These are phyloP conservation scores for Oxyria digyna DNA, from an alignment of 148 eudicot species.

Conservation along the genomic window DNA sequence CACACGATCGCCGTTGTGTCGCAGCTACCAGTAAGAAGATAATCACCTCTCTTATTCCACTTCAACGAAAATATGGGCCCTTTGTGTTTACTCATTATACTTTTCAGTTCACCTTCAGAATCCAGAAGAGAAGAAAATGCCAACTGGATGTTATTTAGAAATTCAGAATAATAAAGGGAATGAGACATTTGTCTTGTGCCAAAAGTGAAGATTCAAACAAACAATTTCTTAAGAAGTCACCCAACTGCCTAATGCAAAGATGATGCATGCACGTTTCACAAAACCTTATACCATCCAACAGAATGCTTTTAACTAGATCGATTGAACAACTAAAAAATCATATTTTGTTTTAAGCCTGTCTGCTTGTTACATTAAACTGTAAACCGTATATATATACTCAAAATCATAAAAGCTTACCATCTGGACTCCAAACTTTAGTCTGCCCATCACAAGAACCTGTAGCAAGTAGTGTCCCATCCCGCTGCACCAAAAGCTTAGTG, in stretches of 20 bases:
- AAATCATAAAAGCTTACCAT: conserved; percentile 27
- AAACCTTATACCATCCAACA: background rate
- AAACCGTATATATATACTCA: background rate
- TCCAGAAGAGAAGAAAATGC: background rate
- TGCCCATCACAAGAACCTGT: conserved; percentile 79
- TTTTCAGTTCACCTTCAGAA: conserved; percentile 40
- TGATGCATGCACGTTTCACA: background rate
- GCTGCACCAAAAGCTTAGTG: conserved; percentile 17
- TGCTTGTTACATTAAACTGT: background rate
- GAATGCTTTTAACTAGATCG: background rate
- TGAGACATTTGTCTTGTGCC: background rate
- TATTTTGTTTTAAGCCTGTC: background rate
- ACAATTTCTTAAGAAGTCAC: background rate
- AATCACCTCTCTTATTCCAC: conserved; percentile 77
- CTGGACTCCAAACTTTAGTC: conserved; percentile 65
- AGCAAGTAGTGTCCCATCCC: conserved; percentile 64
- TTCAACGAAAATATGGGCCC: conserved; percentile 67
- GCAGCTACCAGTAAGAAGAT: conserved; percentile 62
- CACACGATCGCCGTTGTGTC: conserved; percentile 71
- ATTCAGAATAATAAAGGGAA: background rate
- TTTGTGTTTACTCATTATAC: conserved; percentile 49
- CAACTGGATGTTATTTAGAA: conserved; percentile 1
- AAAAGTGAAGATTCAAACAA: background rate
- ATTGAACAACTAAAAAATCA: background rate
- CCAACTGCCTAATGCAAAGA: background rate